Percentiles rank a stretch among this genome's conserved stretches.
Evolutionary conservation across 2,329 filamentous ascomycete species (phyloP).

Genomic region (Ophiocordyceps camponoti-floridani): DNA sequence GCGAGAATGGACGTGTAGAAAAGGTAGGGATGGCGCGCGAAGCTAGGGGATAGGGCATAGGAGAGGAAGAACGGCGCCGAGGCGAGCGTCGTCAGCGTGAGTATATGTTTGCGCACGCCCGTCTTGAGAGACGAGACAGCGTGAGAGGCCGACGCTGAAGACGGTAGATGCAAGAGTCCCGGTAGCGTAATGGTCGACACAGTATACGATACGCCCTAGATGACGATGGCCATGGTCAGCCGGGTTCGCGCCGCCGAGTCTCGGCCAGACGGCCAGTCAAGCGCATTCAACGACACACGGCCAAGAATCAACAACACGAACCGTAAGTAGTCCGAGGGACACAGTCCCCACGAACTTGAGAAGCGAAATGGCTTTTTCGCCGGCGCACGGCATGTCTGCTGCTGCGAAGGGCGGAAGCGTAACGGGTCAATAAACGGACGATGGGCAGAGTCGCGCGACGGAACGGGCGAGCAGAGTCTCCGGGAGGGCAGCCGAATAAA

Average conservation of each 20-base stretch:
- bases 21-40: slow-evolving; percentile 72
- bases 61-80: slow-evolving; percentile 58
- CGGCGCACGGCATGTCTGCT: slow-evolving; percentile 42
- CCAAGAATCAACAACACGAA: slow-evolving; percentile 25
- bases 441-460: background rate
- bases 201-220: slow-evolving; percentile 74
- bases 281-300: too few species aligned
- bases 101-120: slow-evolving; percentile 45
- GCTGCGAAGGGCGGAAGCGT: slow-evolving; percentile 2
- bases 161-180: slow-evolving; percentile 62
- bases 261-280: too few species aligned
- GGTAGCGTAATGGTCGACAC: slow-evolving; percentile 64
- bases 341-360: slow-evolving; percentile 90
- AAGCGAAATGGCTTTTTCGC: slow-evolving; percentile 38
- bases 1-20: slow-evolving; percentile 65
- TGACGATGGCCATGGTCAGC: background rate
- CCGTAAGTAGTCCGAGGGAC: slow-evolving; percentile 73
- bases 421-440: background rate
- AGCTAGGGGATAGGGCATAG: slow-evolving; percentile 56
- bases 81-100: slow-evolving; percentile 50
- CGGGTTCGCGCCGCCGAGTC: too few species aligned
- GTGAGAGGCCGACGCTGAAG: slow-evolving; percentile 50
- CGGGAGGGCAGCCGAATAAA: too few species aligned
- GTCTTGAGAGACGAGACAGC: slow-evolving; percentile 51
- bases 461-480: background rate